Evolutionary conservation across 768 basidiomycete genomes (phyloP).

Genomic region (Pleurotus eryngii): DNA sequence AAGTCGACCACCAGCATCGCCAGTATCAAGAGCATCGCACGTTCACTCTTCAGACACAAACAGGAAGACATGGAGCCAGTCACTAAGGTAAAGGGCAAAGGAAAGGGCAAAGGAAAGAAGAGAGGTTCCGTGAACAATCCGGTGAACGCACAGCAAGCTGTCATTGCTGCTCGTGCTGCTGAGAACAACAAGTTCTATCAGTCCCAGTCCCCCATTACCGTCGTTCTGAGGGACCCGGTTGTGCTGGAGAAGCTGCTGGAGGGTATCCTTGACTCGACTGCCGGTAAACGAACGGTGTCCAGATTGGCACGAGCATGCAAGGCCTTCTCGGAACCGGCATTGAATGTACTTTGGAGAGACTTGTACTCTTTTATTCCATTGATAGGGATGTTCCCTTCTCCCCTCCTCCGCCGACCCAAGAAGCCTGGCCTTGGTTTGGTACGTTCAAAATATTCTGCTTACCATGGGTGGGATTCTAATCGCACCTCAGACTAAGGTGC

Average conservation of each 20-base stretch:
- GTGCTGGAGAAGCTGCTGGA: slow-evolving; percentile 49
- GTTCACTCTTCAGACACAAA: slow-evolving; percentile 4
- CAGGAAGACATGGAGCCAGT: slow-evolving; percentile 5
- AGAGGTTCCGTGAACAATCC: slow-evolving; percentile 5
- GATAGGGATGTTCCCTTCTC: slow-evolving; percentile 66
- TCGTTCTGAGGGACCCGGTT: slow-evolving; percentile 58
- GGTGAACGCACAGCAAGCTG: background rate
- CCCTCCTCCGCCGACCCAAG: slow-evolving; percentile 64
- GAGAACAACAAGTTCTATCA: slow-evolving; percentile 6
- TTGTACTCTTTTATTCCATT: slow-evolving; percentile 73
- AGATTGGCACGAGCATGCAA: slow-evolving; percentile 74
- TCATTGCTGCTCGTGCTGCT: background rate
- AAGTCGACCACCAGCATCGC: slow-evolving; percentile 4
- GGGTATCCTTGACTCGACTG: slow-evolving; percentile 49
- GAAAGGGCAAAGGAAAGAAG: slow-evolving; percentile 2
- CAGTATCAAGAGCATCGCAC: slow-evolving; percentile 8
- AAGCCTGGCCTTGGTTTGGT: slow-evolving; percentile 78
- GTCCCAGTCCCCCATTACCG: slow-evolving; percentile 1
- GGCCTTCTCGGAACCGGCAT: slow-evolving; percentile 67
- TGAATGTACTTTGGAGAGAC: slow-evolving; percentile 74
- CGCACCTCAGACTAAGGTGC: slow-evolving; percentile 46
- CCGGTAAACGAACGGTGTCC: slow-evolving; percentile 64
- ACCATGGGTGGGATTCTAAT: background rate
- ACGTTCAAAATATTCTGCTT: slow-evolving; percentile 22
- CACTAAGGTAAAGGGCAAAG: slow-evolving; percentile 1